Evolutionary conservation across 1,284 basidiomycete species (phyloP).

Genomic region (Cutaneotrichosporon cyanovorans): DNA sequence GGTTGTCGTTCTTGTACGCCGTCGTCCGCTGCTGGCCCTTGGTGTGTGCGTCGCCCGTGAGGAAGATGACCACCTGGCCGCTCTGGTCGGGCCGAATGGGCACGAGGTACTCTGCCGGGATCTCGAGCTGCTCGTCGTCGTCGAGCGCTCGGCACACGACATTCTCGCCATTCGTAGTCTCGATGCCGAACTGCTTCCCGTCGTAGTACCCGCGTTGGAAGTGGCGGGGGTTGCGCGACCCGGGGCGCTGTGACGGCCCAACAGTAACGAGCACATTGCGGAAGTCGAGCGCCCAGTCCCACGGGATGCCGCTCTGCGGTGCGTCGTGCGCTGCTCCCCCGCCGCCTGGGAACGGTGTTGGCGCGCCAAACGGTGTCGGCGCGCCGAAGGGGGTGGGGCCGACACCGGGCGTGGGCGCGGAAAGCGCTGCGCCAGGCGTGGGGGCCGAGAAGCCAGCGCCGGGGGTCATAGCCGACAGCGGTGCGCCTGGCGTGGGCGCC

Average conservation of each 20-base stretch:
- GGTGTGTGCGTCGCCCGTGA: conserved; percentile 21
- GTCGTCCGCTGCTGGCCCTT: conserved; percentile 37
- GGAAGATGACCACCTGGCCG: conserved; percentile 33
- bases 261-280: conserved; percentile 40
- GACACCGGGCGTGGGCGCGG: conserved; percentile 23
- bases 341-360: conserved; percentile 10
- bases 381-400: conserved; percentile 50
- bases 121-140: conserved; percentile 24
- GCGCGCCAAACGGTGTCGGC: conserved; percentile 43
- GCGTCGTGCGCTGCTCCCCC: conserved; percentile 1
- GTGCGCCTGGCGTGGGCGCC: conserved; percentile 46
- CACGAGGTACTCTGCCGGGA: conserved; percentile 35
- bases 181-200: conserved; percentile 31
- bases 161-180: conserved; percentile 19
- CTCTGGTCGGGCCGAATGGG: conserved; percentile 30
- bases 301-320: conserved; percentile 14
- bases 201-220: conserved; percentile 37
- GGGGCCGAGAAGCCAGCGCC: conserved; percentile 40
- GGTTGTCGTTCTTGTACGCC: conserved; percentile 28
- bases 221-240: conserved; percentile 35
- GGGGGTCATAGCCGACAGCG: conserved; percentile 45
- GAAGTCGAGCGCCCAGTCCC: conserved; percentile 44
- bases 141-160: conserved; percentile 25
- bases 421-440: conserved; percentile 30
- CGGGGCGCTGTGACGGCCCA: conserved; percentile 25